These are phyloP conservation scores for Lipomyces yamanashiensis DNA, from an alignment of 805 yeast species.

Conservation along the genomic window DNA sequence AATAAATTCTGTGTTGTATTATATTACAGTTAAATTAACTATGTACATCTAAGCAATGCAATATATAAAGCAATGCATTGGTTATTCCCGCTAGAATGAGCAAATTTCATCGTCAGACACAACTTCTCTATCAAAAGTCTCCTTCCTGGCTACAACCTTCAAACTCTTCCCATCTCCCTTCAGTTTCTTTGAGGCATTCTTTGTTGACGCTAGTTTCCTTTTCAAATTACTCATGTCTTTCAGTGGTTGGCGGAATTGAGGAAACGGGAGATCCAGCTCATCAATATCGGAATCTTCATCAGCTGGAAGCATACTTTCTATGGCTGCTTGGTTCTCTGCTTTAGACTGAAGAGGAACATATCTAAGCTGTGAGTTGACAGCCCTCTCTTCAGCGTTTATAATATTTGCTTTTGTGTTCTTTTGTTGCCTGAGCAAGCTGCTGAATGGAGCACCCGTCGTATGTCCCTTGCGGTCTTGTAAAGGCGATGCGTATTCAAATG, in stretches of 20 bases:
- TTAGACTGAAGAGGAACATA: too few species aligned
- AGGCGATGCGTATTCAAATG: slow-evolving; percentile 14
- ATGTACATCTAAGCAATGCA: background rate
- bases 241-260: background rate
- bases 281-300: background rate
- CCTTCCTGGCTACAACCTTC: background rate
- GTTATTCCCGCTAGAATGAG: slow-evolving; percentile 5
- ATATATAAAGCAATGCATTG: background rate
- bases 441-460: background rate
- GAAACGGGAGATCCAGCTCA: slow-evolving; percentile 3
- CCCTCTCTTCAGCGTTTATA: background rate
- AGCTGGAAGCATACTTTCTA: too few species aligned
- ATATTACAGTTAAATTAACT: background rate
- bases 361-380: too few species aligned
- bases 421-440: background rate
- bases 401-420: background rate
- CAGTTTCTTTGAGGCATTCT: background rate
- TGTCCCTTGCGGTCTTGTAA: slow-evolving; percentile 4
- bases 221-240: background rate
- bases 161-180: background rate
- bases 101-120: slow-evolving; percentile 19
- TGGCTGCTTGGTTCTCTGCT: too few species aligned
- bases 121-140: background rate
- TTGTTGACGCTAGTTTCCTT: too few species aligned
- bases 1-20: background rate